These are phyloP conservation scores for Populus hybrid DNA, from an alignment of 441 rosid genomes.

Conservation along the genomic window DNA sequence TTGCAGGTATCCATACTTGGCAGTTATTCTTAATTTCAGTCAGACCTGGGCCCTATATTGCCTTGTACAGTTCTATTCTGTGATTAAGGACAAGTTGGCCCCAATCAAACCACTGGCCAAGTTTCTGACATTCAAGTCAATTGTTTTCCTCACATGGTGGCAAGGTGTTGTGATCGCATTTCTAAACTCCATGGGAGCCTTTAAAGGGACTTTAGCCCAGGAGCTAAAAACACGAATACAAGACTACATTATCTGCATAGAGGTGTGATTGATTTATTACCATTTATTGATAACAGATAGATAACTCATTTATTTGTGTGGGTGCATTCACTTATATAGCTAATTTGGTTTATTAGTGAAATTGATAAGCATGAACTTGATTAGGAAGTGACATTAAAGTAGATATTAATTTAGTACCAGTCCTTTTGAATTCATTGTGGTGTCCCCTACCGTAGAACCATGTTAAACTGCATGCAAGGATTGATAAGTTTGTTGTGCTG, in stretches of 20 bases:
- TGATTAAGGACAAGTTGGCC: conserved; percentile 75
- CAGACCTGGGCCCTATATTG: conserved; percentile 97
- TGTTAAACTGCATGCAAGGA: not conserved
- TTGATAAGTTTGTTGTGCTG: not conserved
- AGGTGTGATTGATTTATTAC: conserved; percentile 37
- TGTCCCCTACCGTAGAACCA: not conserved
- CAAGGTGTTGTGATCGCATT: conserved; percentile 92
- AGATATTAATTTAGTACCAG: not conserved
- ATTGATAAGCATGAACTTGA: not conserved
- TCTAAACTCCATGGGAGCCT: conserved; percentile 82
- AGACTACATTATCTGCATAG: conserved; percentile 94
- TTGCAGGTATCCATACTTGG: conserved; percentile 92
- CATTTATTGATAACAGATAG: not conserved
- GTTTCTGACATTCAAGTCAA: conserved; percentile 89
- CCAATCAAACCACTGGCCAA: conserved; percentile 93
- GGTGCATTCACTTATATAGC: not conserved
- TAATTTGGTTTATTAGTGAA: not conserved
- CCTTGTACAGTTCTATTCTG: conserved; percentile 89
- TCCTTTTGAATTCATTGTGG: not conserved
- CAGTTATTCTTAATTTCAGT: conserved; percentile 92
- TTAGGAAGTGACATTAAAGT: not conserved
- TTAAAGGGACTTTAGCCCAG: conserved; percentile 83
- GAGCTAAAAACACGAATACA: conserved; percentile 85
- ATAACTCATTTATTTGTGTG: not conserved
- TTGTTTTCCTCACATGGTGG: conserved; percentile 99